Evolutionary conservation across 208 protist genomes (phyloP), one percentile per base, ranked within the genome.

Genomic region (Leishmania braziliensis): DNA sequence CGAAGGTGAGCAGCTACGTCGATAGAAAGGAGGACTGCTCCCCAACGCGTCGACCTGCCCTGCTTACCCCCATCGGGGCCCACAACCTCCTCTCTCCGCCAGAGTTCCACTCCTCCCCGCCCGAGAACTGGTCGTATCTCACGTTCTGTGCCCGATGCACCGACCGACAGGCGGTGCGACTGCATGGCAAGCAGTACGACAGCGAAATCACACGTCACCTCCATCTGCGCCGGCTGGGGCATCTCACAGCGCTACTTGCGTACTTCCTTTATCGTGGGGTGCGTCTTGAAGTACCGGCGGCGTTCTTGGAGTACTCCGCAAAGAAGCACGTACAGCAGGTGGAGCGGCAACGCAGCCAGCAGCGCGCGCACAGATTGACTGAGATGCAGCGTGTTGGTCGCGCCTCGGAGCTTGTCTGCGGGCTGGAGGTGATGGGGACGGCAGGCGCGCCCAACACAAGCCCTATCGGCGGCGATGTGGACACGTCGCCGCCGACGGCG

Each of bases 121-220:
- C 82, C 5, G 86, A 88, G 3, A 85, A 86, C 53, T 93, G 90
- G 88, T 90, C 86, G 53, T 91, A 89, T 78, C 78, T 91, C 1
- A 83, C 88, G 76, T 91, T 86, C 84, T 93, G 90, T 75, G 86
- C 86, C 56, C 80, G 80, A 54, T 93, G 90, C 71, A 62, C 18
- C 1, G 84, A 85, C 10, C 70, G 80, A 26, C 82, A 86, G 76
- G 80, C 85, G 43, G 68, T 84, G 46, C 79, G 86, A 62, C 60
- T 93, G 68, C 56, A 76, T 23, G 85, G 83, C 10, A 73, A 77
- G 62, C 71, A 82, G 75, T 91, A 78, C 81, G 84, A 93, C 81
- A 83, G 82, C 77, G 82, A 86, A 10, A 73, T 84, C 51, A 75
- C 68, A 20, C 71, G 72, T 2, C 88, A 90, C 23, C 66, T 75